Conservation (phyloP, 179 eudicot species). For the Silene noctiflora region DNA sequence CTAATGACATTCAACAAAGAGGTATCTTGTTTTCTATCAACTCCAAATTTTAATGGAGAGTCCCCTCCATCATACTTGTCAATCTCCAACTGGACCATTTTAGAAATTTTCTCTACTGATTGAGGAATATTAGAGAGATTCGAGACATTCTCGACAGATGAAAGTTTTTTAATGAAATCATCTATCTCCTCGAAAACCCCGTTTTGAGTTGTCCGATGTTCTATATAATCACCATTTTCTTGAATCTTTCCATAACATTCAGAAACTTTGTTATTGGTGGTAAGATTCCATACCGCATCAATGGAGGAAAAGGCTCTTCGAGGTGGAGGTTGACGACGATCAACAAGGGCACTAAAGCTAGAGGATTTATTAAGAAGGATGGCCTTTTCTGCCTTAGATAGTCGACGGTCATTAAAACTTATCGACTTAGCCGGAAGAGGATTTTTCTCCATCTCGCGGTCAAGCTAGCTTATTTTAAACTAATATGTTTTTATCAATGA, state of each 20-base stretch:
- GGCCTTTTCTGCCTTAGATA: not conserved
- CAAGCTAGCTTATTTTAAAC: not conserved
- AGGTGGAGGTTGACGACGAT: conserved; percentile 19
- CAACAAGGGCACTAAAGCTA: conserved; percentile 22
- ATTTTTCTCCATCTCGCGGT: conserved; percentile 24
- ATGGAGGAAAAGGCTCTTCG: conserved; percentile 22
- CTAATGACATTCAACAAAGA: conserved; percentile 35
- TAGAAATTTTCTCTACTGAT: conserved; percentile 34
- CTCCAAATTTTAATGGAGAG: conserved; percentile 30
- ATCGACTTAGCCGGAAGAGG: conserved; percentile 25
- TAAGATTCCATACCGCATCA: conserved; percentile 12
- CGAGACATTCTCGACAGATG: conserved; percentile 21
- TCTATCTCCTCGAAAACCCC: conserved; percentile 31
- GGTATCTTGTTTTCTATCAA: conserved; percentile 35
- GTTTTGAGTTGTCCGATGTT: conserved; percentile 16
- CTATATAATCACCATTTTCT: conserved; percentile 7
- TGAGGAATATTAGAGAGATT: conserved; percentile 33
- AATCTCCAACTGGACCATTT: conserved; percentile 35
- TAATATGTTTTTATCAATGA: not conserved
- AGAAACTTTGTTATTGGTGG: not conserved
- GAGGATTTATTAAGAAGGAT: conserved; percentile 27
- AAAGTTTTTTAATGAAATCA: conserved; percentile 24
- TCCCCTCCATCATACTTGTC: conserved; percentile 36
- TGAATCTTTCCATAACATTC: not conserved
- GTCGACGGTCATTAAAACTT: conserved; percentile 25